Conservation (phyloP, 257 asterid genomes). For the Galeopsis tetrahit region DNA sequence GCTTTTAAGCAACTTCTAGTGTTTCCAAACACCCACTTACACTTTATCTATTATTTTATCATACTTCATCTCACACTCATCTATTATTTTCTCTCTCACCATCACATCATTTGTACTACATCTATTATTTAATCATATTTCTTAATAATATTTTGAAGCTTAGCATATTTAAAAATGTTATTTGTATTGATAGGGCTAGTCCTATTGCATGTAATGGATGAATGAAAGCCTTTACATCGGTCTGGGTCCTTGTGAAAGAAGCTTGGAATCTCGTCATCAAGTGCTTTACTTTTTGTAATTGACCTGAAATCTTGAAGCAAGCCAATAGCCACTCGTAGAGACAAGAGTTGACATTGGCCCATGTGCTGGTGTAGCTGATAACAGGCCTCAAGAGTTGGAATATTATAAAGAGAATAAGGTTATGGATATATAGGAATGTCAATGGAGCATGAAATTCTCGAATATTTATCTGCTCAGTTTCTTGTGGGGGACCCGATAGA, state of each 20-base stretch:
- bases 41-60: too few relatives aligned
- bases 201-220: not conserved
- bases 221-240: not conserved
- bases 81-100: too few relatives aligned
- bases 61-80: too few relatives aligned
- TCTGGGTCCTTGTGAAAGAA: slow-evolving; percentile 5
- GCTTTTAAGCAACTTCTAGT: too few relatives aligned
- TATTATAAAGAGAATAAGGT: not conserved
- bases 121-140: too few relatives aligned
- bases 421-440: not conserved
- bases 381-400: slow-evolving; percentile 23
- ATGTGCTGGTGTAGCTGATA: slow-evolving; percentile 29
- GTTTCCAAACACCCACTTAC: too few relatives aligned
- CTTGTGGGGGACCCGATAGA: too few relatives aligned
- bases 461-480: too few relatives aligned
- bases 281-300: not conserved
- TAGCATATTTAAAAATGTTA: too few relatives aligned
- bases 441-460: too few relatives aligned
- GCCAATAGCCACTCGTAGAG: slow-evolving; percentile 25
- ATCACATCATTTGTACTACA: too few relatives aligned
- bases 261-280: slow-evolving; percentile 18
- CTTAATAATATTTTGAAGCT: too few relatives aligned
- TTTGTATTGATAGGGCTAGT: not conserved
- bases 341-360: slow-evolving; percentile 23
- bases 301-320: not conserved